These are phyloP conservation scores for Scedosporium aurantiacum DNA, from an alignment of 2,329 filamentous ascomycete genomes.

Conservation along the genomic window DNA sequence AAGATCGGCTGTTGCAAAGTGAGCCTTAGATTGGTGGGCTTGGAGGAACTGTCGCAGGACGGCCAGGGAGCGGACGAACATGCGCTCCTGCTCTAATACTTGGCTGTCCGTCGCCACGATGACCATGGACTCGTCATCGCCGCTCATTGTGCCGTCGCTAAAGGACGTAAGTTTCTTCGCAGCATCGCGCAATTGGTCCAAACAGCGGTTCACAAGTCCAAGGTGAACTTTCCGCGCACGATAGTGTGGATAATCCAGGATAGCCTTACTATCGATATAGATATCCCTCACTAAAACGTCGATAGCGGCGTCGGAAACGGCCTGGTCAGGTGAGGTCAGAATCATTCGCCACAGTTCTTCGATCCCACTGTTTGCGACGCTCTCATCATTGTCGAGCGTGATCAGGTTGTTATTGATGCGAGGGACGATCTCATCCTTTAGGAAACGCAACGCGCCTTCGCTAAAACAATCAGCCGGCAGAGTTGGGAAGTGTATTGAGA, in stretches of 20 bases:
- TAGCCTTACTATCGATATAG: slow-evolving; percentile 52
- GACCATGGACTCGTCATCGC: slow-evolving; percentile 42
- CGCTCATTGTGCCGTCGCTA: slow-evolving; percentile 28
- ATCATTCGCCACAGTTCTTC: slow-evolving; percentile 81
- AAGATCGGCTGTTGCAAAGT: slow-evolving; percentile 48
- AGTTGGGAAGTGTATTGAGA: slow-evolving; percentile 43
- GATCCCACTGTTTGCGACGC: slow-evolving; percentile 39
- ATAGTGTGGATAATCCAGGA: slow-evolving; percentile 35
- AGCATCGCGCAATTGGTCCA: slow-evolving; percentile 56
- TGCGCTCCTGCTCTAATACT: slow-evolving; percentile 37
- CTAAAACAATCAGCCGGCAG: slow-evolving; percentile 50
- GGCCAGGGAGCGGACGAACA: slow-evolving; percentile 58
- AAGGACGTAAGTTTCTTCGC: slow-evolving; percentile 45
- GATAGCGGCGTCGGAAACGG: slow-evolving; percentile 58
- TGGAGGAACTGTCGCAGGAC: slow-evolving; percentile 58
- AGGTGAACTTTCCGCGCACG: slow-evolving; percentile 52
- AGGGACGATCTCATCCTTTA: slow-evolving; percentile 38
- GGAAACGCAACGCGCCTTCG: slow-evolving; percentile 50
- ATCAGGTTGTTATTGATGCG: slow-evolving; percentile 35
- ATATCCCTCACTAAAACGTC: slow-evolving; percentile 57
- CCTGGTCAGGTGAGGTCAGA: slow-evolving; percentile 52
- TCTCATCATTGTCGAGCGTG: slow-evolving; percentile 39
- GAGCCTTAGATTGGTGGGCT: slow-evolving; percentile 50
- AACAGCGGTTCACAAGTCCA: slow-evolving; percentile 60
- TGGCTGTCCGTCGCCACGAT: slow-evolving; percentile 37